Conservation (phyloP, 1,284 basidiomycete genomes). For the Agaricales sp. region DNA sequence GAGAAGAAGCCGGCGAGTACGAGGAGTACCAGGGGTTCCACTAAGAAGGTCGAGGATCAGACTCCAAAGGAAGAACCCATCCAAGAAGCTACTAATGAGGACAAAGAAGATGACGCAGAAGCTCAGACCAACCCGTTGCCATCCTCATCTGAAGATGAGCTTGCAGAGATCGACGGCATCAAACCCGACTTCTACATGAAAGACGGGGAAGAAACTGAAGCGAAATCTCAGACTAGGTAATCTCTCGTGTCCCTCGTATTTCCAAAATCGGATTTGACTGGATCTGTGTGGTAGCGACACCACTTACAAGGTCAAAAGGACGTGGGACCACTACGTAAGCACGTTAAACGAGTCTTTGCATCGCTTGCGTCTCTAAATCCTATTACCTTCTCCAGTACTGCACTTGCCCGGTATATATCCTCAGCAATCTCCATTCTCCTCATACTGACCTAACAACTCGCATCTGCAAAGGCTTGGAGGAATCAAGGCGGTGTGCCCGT, state of each 20-base stretch:
- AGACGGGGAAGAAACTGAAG: constrained; percentile 23
- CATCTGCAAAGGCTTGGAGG: constrained; percentile 19
- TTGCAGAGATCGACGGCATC: constrained; percentile 23
- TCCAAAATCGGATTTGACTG: background rate
- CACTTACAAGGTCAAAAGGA: constrained; percentile 19
- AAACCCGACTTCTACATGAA: constrained; percentile 21
- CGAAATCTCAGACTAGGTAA: constrained; percentile 18
- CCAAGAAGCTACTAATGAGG: background rate
- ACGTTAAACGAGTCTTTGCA: too few relatives aligned
- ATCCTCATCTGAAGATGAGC: constrained; percentile 3
- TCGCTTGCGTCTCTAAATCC: background rate
- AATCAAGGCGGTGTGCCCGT: constrained; percentile 23
- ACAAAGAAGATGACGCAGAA: constrained; percentile 1
- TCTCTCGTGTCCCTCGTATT: too few relatives aligned
- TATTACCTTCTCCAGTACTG: constrained; percentile 17
- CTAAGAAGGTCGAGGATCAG: constrained; percentile 6
- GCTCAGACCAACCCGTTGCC: constrained; percentile 1
- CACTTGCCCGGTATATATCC: constrained; percentile 14
- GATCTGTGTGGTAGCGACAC: constrained; percentile 12
- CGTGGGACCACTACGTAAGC: constrained; percentile 15
- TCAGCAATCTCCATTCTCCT: background rate
- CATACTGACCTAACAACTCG: background rate
- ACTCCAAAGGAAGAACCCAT: background rate
- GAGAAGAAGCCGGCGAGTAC: constrained; percentile 8
- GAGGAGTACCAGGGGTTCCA: constrained; percentile 6